Base-by-base conservation (phyloP, 2,329 filamentous ascomycete genomes). In the Amylocarpus encephaloides region DNA sequence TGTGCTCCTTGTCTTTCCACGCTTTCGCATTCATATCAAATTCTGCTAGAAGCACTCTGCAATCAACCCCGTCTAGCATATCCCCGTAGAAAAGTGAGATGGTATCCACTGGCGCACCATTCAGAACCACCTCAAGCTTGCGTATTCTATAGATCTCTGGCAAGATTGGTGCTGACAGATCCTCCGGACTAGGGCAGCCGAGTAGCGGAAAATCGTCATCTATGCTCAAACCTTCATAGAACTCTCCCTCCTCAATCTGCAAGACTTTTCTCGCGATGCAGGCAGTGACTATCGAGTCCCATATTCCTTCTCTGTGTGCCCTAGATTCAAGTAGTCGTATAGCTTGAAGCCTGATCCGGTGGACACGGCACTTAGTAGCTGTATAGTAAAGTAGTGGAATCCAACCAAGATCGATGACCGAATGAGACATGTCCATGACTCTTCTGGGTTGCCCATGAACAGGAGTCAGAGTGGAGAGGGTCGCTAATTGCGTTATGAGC, bases 281-380 rank as follows among this genome's bases (percentile, higher is more conserved):
- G 0, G 65, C 64, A 2, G 61, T 56, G 5, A 68, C 46, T 2
- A 47, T 58, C 1, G 65, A 50, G 56, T 73, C 68, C 71, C 72
- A 76, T 3, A 74, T 64, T 0, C 69, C 70, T 56, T 74, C 71
- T 16, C 66, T 63, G 38, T 71, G 66, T 2, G 59, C 54, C 1
- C 56, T 49, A 1, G 53, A 52, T 15, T 59, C 58, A 0, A 74
- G 55, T 0, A 72, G 50, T 2, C 51, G 55, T 1, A 71, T 55
- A 0, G 71, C 71, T 33, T 71, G 68, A 0, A 64, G 51, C 33
- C 75, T 67, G 7, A 76, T 59, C 3, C 60, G 59, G 36, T 66
- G 68, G 2, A 68, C 60, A 0, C 75, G 71, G 38, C 75, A 78
- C 52, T 77, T 76, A 3, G 72, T 48, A 0, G 71, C 73, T 2